Evolutionary conservation across 306 rosid species (phyloP).

Genomic region (Vachellia collinsii): DNA sequence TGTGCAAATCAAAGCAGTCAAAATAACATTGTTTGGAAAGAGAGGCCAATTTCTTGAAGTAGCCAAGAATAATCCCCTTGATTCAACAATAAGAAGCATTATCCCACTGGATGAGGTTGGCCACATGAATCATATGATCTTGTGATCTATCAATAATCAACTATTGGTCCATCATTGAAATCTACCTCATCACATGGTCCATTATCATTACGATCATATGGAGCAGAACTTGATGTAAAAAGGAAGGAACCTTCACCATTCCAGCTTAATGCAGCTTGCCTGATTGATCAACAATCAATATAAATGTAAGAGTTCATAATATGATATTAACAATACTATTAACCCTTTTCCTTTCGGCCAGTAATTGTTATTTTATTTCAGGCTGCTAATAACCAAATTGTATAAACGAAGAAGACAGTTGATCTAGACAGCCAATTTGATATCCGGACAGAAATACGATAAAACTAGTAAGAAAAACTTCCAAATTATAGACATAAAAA

Average conservation of each 20-base stretch:
- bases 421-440: conserved; percentile 25
- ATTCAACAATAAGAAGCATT: not conserved
- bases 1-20: conserved; percentile 5
- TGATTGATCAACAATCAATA: conserved; percentile 41
- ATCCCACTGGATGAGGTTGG: too few relatives aligned
- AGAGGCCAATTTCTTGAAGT: not conserved
- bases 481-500: conserved; percentile 19
- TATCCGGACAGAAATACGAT: conserved; percentile 18
- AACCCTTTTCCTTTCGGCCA: not conserved
- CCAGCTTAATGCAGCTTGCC: conserved; percentile 88
- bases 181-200: conserved; percentile 86
- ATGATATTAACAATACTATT: not conserved
- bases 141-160: too few relatives aligned
- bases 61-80: conserved; percentile 16
- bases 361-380: not conserved
- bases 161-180: too few relatives aligned
- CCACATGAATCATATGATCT: too few relatives aligned
- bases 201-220: conserved; percentile 80
- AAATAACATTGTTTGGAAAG: conserved; percentile 31
- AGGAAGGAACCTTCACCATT: conserved; percentile 87
- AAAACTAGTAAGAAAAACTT: conserved; percentile 28
- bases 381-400: conserved; percentile 7
- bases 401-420: conserved; percentile 27
- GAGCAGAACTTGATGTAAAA: conserved; percentile 90
- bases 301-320: conserved; percentile 22